phyloP scores from a whole-genome alignment of 2,329 filamentous ascomycete species.

The Penicillium sp. region DNA sequence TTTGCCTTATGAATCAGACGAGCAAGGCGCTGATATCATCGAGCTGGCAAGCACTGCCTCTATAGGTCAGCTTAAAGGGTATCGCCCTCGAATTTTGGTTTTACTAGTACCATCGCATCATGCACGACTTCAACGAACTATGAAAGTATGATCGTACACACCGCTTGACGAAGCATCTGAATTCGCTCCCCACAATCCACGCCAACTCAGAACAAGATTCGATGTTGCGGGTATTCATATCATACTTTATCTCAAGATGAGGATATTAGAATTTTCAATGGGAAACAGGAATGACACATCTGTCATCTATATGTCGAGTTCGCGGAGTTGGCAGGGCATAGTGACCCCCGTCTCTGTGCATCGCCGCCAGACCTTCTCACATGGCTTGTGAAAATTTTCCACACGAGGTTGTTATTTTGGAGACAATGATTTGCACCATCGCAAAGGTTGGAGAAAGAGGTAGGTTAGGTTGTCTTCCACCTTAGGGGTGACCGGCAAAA shows the following conservation, averaged over 20 bases:
- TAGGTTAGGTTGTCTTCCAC: neutral
- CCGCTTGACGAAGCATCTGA: constrained; percentile 13
- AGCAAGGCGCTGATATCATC: neutral
- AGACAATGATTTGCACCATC: constrained; percentile 5
- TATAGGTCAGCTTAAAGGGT: constrained; percentile 6
- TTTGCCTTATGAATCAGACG: constrained; percentile 3
- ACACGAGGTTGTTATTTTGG: constrained; percentile 3
- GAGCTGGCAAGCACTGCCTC: neutral
- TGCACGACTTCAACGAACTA: constrained; percentile 7
- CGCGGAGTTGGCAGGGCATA: constrained; percentile 10
- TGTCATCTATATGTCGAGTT: constrained; percentile 13
- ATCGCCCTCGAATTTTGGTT: constrained; percentile 11
- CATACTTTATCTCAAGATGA: constrained; percentile 5
- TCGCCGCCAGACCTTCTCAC: constrained; percentile 9
- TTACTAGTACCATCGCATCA: constrained; percentile 12
- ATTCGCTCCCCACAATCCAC: constrained; percentile 9
- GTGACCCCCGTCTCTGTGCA: constrained; percentile 2
- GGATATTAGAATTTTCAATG: constrained; percentile 8
- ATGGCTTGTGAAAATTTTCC: constrained; percentile 5
- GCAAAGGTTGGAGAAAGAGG: constrained; percentile 6
- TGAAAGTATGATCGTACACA: constrained; percentile 14
- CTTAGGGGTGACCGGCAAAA: neutral
- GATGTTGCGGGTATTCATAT: constrained; percentile 11
- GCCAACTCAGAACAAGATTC: constrained; percentile 13
- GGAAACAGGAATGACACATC: constrained; percentile 13